phyloP scores from a whole-genome alignment of 129 eudicot species.

The Flaveria ramosissima region DNA sequence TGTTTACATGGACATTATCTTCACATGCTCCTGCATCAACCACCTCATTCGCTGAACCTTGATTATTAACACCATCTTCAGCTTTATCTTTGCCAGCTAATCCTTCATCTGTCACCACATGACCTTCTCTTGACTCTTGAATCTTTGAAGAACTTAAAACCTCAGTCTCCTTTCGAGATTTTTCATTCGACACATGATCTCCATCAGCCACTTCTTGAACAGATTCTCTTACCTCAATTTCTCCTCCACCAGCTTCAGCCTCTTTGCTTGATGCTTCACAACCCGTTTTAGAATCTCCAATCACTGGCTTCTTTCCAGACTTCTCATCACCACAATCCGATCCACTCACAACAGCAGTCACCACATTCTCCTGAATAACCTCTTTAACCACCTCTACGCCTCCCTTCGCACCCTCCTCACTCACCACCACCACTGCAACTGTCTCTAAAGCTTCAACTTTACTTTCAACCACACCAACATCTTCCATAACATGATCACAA shows the following conservation, averaged over 20 bases:
- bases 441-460: constrained; percentile 20
- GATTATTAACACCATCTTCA: constrained; percentile 29
- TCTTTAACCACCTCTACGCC: constrained; percentile 23
- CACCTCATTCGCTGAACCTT: constrained; percentile 9
- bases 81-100: constrained; percentile 26
- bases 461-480: constrained; percentile 2
- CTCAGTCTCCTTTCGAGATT: constrained; percentile 29
- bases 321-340: constrained; percentile 13
- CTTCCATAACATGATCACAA: too few relatives aligned
- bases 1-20: constrained; percentile 9
- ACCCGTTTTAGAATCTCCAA: background rate
- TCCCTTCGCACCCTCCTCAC: constrained; percentile 10
- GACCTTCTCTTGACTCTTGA: constrained; percentile 15
- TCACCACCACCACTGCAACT: background rate
- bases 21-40: constrained; percentile 20
- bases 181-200: background rate
- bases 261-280: constrained; percentile 8
- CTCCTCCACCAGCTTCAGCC: constrained; percentile 15
- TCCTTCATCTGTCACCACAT: constrained; percentile 29
- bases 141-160: constrained; percentile 5
- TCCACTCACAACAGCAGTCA: background rate
- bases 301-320: constrained; percentile 2
- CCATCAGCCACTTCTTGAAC: constrained; percentile 20
- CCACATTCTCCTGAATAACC: constrained; percentile 20
- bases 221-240: constrained; percentile 5